These are phyloP conservation scores for Trichoderma aggressivum DNA, from an alignment of 2,329 filamentous ascomycete species.

Conservation along the genomic window DNA sequence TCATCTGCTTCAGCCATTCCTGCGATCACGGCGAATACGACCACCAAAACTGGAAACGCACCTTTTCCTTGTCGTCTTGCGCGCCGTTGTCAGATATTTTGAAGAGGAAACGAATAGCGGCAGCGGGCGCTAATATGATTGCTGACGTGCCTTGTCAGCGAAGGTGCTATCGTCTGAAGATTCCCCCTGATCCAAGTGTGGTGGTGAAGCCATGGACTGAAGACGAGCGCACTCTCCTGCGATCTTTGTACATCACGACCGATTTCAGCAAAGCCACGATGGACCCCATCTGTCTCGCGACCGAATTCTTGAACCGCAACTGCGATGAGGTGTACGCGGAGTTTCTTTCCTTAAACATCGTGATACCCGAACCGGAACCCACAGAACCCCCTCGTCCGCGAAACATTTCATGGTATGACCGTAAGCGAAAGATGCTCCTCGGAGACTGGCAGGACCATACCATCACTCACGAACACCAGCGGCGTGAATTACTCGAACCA, in stretches of 20 bases:
- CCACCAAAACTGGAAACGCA: slow-evolving; percentile 49
- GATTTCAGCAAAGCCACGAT: slow-evolving; percentile 39
- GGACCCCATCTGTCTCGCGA: slow-evolving; percentile 48
- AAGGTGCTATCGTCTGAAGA: slow-evolving; percentile 38
- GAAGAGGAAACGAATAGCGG: slow-evolving; percentile 27
- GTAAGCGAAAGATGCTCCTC: slow-evolving; percentile 51
- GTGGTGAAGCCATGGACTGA: slow-evolving; percentile 43
- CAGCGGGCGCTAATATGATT: slow-evolving; percentile 1
- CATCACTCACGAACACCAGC: slow-evolving; percentile 52
- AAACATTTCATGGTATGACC: slow-evolving; percentile 54
- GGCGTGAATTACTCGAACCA: slow-evolving; percentile 57
- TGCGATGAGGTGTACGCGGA: slow-evolving; percentile 50
- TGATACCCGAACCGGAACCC: slow-evolving; percentile 26
- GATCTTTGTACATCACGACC: slow-evolving; percentile 43
- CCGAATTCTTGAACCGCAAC: slow-evolving; percentile 47
- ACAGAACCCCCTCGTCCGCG: slow-evolving; percentile 39
- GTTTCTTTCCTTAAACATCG: slow-evolving; percentile 27
- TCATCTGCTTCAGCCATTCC: slow-evolving; percentile 58
- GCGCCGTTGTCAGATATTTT: slow-evolving; percentile 33
- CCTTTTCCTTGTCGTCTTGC: slow-evolving; percentile 45
- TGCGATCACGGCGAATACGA: slow-evolving; percentile 61
- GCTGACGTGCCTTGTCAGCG: slow-evolving; percentile 34
- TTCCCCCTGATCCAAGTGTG: slow-evolving; percentile 24
- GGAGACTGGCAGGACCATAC: slow-evolving; percentile 56
- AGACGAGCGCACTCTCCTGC: slow-evolving; percentile 47